Percentiles rank a stretch among this genome's conserved stretches.
Conservation (phyloP, 805 yeast species). For the Cyberlindnera amylophila region DNA sequence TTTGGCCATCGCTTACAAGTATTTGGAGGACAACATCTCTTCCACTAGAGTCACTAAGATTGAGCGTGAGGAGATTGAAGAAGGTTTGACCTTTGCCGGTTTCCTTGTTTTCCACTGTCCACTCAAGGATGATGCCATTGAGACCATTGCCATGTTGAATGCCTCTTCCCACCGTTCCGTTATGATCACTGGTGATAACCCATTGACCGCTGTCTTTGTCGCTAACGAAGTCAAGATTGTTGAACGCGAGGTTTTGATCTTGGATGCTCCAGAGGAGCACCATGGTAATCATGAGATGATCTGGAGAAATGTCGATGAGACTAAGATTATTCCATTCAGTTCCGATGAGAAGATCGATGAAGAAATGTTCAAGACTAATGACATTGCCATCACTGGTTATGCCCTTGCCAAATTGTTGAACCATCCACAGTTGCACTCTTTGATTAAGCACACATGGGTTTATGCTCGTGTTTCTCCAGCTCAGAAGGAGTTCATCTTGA, state of each 20-base stretch:
- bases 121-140: slow-evolving; percentile 87
- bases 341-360: slow-evolving; percentile 54
- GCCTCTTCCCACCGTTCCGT: slow-evolving; percentile 93
- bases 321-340: slow-evolving; percentile 62
- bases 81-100: slow-evolving; percentile 76
- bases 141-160: slow-evolving; percentile 85
- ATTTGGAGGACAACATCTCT: slow-evolving; percentile 48
- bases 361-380: slow-evolving; percentile 59
- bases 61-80: slow-evolving; percentile 74
- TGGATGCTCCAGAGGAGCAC: slow-evolving; percentile 79
- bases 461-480: slow-evolving; percentile 96
- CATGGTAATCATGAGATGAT: slow-evolving; percentile 57
- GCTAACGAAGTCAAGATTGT: slow-evolving; percentile 90
- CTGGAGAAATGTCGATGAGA: slow-evolving; percentile 84
- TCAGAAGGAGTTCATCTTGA: slow-evolving; percentile 89
- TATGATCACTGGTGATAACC: slow-evolving; percentile 99
- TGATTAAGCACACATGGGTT: slow-evolving; percentile 91
- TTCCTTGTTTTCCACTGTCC: slow-evolving; percentile 98
- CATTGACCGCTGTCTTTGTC: slow-evolving; percentile 96
- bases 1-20: slow-evolving; percentile 87
- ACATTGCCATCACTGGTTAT: slow-evolving; percentile 90
- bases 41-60: slow-evolving; percentile 52
- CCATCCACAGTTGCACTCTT: slow-evolving; percentile 64
- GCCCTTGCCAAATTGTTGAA: slow-evolving; percentile 67
- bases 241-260: slow-evolving; percentile 75